Base-by-base conservation (phyloP, 257 asterid genomes). In the Fraxinus pennsylvanica region DNA sequence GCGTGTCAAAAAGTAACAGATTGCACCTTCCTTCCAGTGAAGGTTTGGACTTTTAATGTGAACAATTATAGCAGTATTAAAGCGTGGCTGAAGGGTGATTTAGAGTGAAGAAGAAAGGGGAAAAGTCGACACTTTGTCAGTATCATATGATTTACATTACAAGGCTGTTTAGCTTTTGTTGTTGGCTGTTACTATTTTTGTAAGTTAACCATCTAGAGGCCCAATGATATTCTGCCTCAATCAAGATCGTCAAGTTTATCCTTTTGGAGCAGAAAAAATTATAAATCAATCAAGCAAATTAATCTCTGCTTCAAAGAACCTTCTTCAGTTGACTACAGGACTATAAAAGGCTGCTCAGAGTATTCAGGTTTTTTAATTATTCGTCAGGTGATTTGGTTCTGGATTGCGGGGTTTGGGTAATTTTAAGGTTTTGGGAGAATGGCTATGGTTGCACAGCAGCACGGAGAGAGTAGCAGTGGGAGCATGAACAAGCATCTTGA, bases 391-490 rank as follows among this genome's bases (percentile, higher is more conserved):
- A 41, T 15, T 54, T 77, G 22, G 59, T 25, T 68, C 57, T 68
- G 32, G 32, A 30, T 12, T 17, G 5, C 36, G 36, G 36, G 36
- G 6, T 33, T 33, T 33, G 36, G 36, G 36, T 33, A 33, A 0
- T 33, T 33, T 33, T 33, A 54, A 65, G 29, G 74, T 32, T 76
- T 27, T 80, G 68, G 32, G n/a, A 22, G 66, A 85, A 93, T 95
- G 99, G 98, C 98, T 79, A 90, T 91, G 99, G 96, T 91, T 78
- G 93, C 84, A 17, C 96, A 91, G 79, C 97, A 89, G 2, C 97
- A 91, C 52, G 79, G 96, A 78, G 98, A 89, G 84, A 87, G 91
- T 78, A 91, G 98, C 81, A 88, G 94, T 75, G 96, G 96, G 76
- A 90, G 97, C 79, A 86, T 93, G 19, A 85, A 79, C 68, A 95